Evolutionary conservation across 768 basidiomycete species (phyloP), one percentile per base, ranked within the genome.

Genomic region (Paxillus rubicundulus): DNA sequence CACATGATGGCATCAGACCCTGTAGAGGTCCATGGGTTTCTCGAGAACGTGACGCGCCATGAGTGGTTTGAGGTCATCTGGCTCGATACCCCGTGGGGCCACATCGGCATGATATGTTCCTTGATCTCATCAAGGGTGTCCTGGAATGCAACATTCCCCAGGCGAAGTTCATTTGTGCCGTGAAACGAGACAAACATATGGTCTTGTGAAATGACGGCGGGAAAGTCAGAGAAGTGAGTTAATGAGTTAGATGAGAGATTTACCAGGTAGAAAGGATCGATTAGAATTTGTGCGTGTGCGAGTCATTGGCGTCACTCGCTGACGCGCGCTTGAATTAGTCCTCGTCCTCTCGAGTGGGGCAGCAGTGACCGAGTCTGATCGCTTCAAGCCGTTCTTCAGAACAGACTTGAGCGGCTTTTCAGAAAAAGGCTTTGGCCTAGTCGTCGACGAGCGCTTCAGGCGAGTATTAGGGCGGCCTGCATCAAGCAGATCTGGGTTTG

Each of bases 101-200:
- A 91, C 63, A 84, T 70, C 13, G 79, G 78, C 58, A 84, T 73
- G 20, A 90, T 74, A 3, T 71, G 66, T 37, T 77, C 72, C 52
- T 80, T 72, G 38, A 90, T 74, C 57, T 86, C 85, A 33, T 81
- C 77, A 44, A 85, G 68, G 1, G 81, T 82, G 5, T 74, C 68
- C 56, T 85, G 82, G 44, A 83, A 71, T 17, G 68, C 66, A 24
- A 78, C 60, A 48, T 74, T 75, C 24, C 68, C 71, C 20, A 78
- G 50, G 44, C 77, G 77, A 40, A 90, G 68, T 68, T 88, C 84
- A 59, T 81, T 85, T 51, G 80, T 78, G 39, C 82, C 79, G 53
- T 78, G 77, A 60, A 91, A 82, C 20, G 85, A 81, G 44, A 91
- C 72, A 61, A 89, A 85, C 72, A 89, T 75, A 61, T 90, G 87